These are phyloP conservation scores for Carpinus viminea DNA, from an alignment of 306 rosid genomes.

Conservation along the genomic window DNA sequence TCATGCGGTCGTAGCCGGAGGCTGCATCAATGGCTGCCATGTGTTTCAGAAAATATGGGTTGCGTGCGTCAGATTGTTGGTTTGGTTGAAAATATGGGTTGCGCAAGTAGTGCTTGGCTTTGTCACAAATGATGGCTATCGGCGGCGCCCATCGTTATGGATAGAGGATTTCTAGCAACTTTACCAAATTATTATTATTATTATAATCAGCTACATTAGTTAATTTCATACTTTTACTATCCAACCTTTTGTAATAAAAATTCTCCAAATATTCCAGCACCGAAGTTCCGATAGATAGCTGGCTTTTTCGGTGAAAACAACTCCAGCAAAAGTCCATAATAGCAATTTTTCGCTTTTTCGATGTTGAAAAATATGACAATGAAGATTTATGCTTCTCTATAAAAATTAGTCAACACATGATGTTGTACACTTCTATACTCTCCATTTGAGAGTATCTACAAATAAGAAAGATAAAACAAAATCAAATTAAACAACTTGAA, in stretches of 20 bases:
- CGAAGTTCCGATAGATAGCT: slow-evolving; percentile 33
- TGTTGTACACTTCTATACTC: slow-evolving; percentile 42
- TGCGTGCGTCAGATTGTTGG: no score
- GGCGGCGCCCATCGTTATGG: no score
- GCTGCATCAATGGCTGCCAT: not conserved
- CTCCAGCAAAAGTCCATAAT: slow-evolving; percentile 38
- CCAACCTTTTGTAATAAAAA: slow-evolving; percentile 32
- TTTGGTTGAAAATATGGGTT: no score
- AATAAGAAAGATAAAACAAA: not conserved
- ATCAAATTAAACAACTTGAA: no score
- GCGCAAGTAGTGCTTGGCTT: no score
- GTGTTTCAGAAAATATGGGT: not conserved
- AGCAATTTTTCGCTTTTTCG: slow-evolving; percentile 23
- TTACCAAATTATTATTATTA: no score
- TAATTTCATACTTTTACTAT: slow-evolving; percentile 23
- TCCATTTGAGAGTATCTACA: slow-evolving; percentile 34
- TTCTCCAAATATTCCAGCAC: slow-evolving; percentile 6
- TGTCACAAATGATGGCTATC: no score
- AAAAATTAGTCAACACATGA: slow-evolving; percentile 31
- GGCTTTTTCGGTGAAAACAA: slow-evolving; percentile 27
- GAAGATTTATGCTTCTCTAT: slow-evolving; percentile 34
- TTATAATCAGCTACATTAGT: not conserved
- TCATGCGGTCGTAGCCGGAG: slow-evolving; percentile 25
- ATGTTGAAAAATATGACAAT: slow-evolving; percentile 27
- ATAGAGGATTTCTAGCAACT: no score